phyloP scores from a whole-genome alignment of 2,329 filamentous ascomycete species.

The Fusarium armeniacum region DNA sequence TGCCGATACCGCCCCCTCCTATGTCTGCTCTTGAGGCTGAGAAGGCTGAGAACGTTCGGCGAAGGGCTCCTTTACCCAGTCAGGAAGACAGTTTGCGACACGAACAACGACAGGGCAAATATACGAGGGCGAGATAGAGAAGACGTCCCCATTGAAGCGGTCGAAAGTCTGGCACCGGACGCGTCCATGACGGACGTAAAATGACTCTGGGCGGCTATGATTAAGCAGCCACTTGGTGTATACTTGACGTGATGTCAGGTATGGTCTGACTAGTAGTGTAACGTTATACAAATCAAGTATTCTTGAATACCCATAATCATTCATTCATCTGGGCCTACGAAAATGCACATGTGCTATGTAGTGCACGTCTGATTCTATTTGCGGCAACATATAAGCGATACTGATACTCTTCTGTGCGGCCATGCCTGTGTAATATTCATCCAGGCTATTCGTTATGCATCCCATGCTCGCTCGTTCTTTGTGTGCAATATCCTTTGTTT shows the following conservation, averaged over 20 bases:
- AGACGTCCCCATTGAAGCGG: not conserved
- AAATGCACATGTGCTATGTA: constrained; percentile 2
- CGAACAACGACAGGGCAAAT: constrained; percentile 78
- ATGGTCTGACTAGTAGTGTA: constrained; percentile 9
- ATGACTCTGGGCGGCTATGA: constrained; percentile 14
- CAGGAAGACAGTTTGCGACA: constrained; percentile 85
- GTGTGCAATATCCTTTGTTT: not conserved
- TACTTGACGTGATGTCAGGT: constrained; percentile 5
- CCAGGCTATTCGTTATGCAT: not conserved
- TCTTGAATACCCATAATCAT: constrained; percentile 23
- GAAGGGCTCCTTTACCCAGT: constrained; percentile 81
- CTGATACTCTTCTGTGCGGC: constrained; percentile 5
- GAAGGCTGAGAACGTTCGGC: constrained; percentile 54
- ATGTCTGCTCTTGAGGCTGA: constrained; percentile 55
- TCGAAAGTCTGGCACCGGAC: constrained; percentile 43
- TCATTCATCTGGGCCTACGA: not conserved
- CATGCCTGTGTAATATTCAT: not conserved
- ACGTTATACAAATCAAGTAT: constrained; percentile 23
- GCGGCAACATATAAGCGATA: not conserved
- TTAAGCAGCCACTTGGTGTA: constrained; percentile 3
- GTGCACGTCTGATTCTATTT: constrained; percentile 8
- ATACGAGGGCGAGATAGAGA: constrained; percentile 65
- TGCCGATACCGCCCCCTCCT: constrained; percentile 57
- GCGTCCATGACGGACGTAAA: constrained; percentile 46
- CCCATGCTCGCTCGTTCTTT: not conserved